These are phyloP conservation scores for Naganishia onofrii DNA, from an alignment of 768 basidiomycete genomes.

Conservation along the genomic window DNA sequence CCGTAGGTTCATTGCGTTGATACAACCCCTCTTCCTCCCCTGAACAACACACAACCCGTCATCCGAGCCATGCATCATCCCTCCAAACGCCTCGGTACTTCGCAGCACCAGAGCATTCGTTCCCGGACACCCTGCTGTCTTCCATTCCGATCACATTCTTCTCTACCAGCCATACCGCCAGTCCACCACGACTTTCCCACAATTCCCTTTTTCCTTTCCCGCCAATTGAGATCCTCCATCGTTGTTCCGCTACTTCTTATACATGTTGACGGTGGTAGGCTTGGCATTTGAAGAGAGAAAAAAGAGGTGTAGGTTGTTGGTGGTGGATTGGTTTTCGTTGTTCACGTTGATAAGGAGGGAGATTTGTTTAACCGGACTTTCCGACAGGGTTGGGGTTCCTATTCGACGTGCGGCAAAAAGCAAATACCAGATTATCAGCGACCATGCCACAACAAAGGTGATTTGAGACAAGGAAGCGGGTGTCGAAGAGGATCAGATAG, in stretches of 20 bases:
- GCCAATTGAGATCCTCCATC: no score
- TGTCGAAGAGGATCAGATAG: constrained; percentile 70
- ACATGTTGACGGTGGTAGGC: constrained; percentile 12
- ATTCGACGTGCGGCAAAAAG: constrained; percentile 23
- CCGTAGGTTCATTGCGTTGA: no score
- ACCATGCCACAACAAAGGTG: background rate
- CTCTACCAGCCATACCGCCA: background rate
- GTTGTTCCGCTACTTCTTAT: background rate
- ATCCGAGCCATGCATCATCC: no score
- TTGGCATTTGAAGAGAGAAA: background rate
- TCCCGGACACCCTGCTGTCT: background rate
- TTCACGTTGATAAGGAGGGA: background rate
- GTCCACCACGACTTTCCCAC: no score
- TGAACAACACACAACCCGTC: no score
- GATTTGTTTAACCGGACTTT: constrained; percentile 52
- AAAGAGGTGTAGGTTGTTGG: background rate
- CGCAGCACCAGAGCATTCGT: background rate
- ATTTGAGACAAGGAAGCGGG: constrained; percentile 26
- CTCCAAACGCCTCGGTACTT: no score
- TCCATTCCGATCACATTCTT: background rate
- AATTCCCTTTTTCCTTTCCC: no score
- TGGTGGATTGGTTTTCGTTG: background rate
- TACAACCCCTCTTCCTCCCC: no score
- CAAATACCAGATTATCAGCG: constrained; percentile 9
- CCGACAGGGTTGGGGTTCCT: constrained; percentile 52